These are phyloP conservation scores for Gremmenia infestans DNA, from an alignment of 2,329 filamentous ascomycete species.

Conservation along the genomic window DNA sequence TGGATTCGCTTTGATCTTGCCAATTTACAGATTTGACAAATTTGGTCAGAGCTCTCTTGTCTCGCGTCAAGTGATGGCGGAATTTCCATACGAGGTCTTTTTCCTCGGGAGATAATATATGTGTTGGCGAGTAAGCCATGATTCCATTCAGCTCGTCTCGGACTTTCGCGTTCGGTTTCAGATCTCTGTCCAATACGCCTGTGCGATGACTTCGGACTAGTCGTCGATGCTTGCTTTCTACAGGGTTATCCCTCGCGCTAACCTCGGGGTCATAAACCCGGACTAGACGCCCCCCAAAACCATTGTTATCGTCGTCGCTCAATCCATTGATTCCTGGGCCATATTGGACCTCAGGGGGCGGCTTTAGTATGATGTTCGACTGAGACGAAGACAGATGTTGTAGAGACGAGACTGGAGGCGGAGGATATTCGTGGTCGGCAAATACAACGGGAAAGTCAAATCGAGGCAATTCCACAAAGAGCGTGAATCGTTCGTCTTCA, in stretches of 20 bases:
- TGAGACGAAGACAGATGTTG: constrained; percentile 59
- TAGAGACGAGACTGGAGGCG: constrained; percentile 75
- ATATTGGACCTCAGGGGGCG: constrained; percentile 81
- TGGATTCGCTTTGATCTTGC: constrained; percentile 77
- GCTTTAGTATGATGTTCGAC: constrained; percentile 67
- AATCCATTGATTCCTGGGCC: constrained; percentile 81
- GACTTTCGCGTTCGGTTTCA: constrained; percentile 94
- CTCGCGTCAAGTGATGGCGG: constrained; percentile 84
- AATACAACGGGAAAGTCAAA: constrained; percentile 97
- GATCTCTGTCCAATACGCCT: constrained; percentile 87
- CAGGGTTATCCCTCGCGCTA: constrained; percentile 83
- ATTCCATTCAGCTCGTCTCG: constrained; percentile 90
- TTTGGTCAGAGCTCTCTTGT: constrained; percentile 90
- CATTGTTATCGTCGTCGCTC: constrained; percentile 43
- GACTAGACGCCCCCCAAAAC: constrained; percentile 59
- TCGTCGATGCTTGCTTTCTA: constrained; percentile 88
- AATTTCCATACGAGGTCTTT: constrained; percentile 98
- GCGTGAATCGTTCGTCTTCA: constrained; percentile 62
- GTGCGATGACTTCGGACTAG: constrained; percentile 86
- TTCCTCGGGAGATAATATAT: constrained; percentile 81
- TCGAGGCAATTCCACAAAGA: constrained; percentile 86
- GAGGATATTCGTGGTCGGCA: constrained; percentile 85
- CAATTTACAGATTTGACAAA: constrained; percentile 98
- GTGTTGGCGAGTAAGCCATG: constrained; percentile 87
- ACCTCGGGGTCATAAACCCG: constrained; percentile 92